Conservation (phyloP, 192 early-diverging fungal species). For the Pilobolus umbonatus region DNA sequence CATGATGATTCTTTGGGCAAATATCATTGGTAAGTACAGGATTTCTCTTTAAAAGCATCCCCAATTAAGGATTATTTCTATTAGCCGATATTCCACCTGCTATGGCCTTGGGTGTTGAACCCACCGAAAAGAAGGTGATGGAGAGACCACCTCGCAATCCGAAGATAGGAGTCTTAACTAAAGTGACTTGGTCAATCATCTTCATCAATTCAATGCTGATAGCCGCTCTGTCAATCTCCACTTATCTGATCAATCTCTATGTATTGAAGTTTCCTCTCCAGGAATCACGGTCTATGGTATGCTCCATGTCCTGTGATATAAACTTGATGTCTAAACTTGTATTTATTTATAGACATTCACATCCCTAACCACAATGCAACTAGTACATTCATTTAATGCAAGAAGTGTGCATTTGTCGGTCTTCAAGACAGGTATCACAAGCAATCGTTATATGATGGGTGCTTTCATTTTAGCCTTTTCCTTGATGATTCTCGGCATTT, state of each 20-base stretch:
- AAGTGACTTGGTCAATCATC: constrained; percentile 57
- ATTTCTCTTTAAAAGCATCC: too few species aligned
- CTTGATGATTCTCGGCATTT: constrained; percentile 73
- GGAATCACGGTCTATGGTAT: constrained; percentile 46
- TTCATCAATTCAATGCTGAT: constrained; percentile 70
- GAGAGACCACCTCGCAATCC: constrained; percentile 73
- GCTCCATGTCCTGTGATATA: neutral
- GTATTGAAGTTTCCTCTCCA: constrained; percentile 25
- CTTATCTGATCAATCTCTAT: constrained; percentile 55
- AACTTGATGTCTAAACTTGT: neutral
- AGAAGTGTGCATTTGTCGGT: constrained; percentile 66
- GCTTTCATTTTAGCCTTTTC: constrained; percentile 69
- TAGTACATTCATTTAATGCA: constrained; percentile 84
- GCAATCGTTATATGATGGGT: constrained; percentile 78
- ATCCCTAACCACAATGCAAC: constrained; percentile 80
- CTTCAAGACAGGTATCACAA: constrained; percentile 68
- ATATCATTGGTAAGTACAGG: constrained; percentile 69
- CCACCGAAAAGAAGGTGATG: constrained; percentile 84
- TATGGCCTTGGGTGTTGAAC: constrained; percentile 89
- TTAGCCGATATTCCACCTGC: constrained; percentile 93
- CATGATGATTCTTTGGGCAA: constrained; percentile 95
- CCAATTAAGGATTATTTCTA: too few species aligned
- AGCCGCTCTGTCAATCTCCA: constrained; percentile 56
- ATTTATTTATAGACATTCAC: constrained; percentile 57
- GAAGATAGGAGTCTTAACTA: constrained; percentile 67